Evolutionary conservation across 2,329 filamentous ascomycete genomes (phyloP), one percentile per base, ranked within the genome.

Genomic region (Zelopaecilomyces penicillatus): DNA sequence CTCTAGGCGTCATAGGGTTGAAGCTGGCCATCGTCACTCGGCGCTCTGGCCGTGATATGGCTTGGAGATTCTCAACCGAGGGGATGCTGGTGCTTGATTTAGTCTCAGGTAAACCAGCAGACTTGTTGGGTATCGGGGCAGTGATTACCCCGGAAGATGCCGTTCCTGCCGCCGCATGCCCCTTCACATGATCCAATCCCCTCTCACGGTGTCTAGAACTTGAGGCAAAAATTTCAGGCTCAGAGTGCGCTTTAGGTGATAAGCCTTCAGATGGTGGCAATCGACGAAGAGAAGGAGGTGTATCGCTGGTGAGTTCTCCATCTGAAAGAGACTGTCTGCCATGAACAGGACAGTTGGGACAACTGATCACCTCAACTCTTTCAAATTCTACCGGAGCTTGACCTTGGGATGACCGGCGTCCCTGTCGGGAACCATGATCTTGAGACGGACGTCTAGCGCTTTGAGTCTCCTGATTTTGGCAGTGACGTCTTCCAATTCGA

Each of bases 1-100:
- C 59, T 28, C 52, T 60, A 1, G 60, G 60, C 0, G 60, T 64
- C 4, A 39, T 48, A 1, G 61, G 58, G 8, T 59, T 56, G 27
- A 57, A 61, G 1, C n/a, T 42, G 11, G 42, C 19, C 32, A 35
- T 30, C 9, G 30, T 32, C 19, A 19, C 19, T 6, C 6, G 33
- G 33, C 19, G 8, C 26, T 30, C 42, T 10, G 41, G 31, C 27
- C 28, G 26, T 1, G 46, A 37, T 26, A 48, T 19, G 19, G 19
- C 19, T 19, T 19, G 19, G 19, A 19, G 19, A 19, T 19, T 19
- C 19, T 19, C 19, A 19, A 19, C 19, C 2, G 19, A 19, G 19
- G 19, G 19, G 19, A 19, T 19, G 19, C 19, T 19, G 19, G 19
- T 19, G 19, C 19, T 19, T 19, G 19, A 19, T 19, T 19, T 19